A percentile compares a stretch with the other conserved stretches of the same genome.
Conservation (phyloP, 768 basidiomycete genomes). For the Hysterangium stoloniferum region DNA sequence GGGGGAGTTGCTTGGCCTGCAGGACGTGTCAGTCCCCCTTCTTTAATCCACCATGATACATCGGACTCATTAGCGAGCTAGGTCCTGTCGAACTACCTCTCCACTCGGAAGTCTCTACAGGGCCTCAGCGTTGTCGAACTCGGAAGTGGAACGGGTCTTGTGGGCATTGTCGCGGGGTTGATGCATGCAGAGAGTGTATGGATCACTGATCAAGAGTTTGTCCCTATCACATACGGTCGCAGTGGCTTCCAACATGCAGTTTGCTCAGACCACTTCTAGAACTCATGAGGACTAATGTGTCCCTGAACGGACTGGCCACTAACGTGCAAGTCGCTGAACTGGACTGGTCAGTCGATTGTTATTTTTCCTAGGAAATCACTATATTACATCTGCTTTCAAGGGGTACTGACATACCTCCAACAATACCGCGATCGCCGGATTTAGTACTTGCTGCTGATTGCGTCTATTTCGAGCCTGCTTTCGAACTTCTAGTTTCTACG, state of each 20-base stretch:
- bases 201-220: slow-evolving; percentile 90
- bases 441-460: slow-evolving; percentile 88
- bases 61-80: slow-evolving; percentile 23
- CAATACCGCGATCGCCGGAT: slow-evolving; percentile 43
- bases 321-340: slow-evolving; percentile 59
- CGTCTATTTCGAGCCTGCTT: slow-evolving; percentile 92
- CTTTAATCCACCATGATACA: background rate
- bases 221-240: slow-evolving; percentile 18
- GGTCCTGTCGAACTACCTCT: slow-evolving; percentile 75
- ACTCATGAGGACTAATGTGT: slow-evolving; percentile 72
- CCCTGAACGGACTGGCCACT: slow-evolving; percentile 49
- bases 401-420: slow-evolving; percentile 51
- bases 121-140: slow-evolving; percentile 68
- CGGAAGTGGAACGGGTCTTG: slow-evolving; percentile 87
- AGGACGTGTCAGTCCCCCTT: slow-evolving; percentile 54
- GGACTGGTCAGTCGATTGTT: slow-evolving; percentile 55
- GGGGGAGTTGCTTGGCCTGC: slow-evolving; percentile 92
- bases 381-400: slow-evolving; percentile 38
- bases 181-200: slow-evolving; percentile 56
- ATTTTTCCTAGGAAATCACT: background rate
- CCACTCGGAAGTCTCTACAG: slow-evolving; percentile 42
- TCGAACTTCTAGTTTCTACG: slow-evolving; percentile 78
- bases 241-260: background rate
- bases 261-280: slow-evolving; percentile 56
- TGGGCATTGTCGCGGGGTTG: slow-evolving; percentile 74